Conservation (phyloP, 441 rosid species). For the Adansonia grandidieri region DNA sequence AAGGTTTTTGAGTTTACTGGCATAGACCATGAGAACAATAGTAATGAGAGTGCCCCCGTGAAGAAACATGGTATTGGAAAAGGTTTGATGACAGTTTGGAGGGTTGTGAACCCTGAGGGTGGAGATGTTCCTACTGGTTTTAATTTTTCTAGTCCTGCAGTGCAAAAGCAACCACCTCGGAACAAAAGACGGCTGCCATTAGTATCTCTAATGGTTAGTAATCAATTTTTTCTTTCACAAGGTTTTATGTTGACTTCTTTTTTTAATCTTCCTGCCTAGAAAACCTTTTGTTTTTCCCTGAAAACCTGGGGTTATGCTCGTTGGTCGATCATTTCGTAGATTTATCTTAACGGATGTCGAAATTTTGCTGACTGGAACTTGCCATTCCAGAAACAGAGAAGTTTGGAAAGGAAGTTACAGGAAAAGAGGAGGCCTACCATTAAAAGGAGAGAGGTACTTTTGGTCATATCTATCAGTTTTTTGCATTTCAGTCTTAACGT, state of each 20-base stretch:
- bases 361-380: slow-evolving; percentile 29
- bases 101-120: slow-evolving; percentile 64
- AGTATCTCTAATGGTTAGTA: slow-evolving; percentile 59
- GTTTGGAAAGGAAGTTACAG: slow-evolving; percentile 49
- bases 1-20: slow-evolving; percentile 41
- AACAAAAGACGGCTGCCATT: slow-evolving; percentile 51
- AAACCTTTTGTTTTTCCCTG: background rate
- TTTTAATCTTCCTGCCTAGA: background rate
- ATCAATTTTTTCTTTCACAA: slow-evolving; percentile 10
- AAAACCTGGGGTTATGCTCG: background rate
- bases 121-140: slow-evolving; percentile 58
- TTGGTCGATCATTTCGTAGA: slow-evolving; percentile 19
- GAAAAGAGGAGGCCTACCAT: slow-evolving; percentile 55
- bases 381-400: slow-evolving; percentile 59
- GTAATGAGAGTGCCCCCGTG: slow-evolving; percentile 36
- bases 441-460: slow-evolving; percentile 61
- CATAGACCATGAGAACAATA: slow-evolving; percentile 31
- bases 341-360: slow-evolving; percentile 20
- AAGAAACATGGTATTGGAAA: slow-evolving; percentile 92
- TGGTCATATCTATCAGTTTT: slow-evolving; percentile 23
- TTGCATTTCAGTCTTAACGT: slow-evolving; percentile 25
- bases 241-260: slow-evolving; percentile 12
- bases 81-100: slow-evolving; percentile 93
- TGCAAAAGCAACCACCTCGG: slow-evolving; percentile 39
- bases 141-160: slow-evolving; percentile 38